phyloP scores from a whole-genome alignment of 1,284 basidiomycete species.

The Omphalotus olearius region DNA sequence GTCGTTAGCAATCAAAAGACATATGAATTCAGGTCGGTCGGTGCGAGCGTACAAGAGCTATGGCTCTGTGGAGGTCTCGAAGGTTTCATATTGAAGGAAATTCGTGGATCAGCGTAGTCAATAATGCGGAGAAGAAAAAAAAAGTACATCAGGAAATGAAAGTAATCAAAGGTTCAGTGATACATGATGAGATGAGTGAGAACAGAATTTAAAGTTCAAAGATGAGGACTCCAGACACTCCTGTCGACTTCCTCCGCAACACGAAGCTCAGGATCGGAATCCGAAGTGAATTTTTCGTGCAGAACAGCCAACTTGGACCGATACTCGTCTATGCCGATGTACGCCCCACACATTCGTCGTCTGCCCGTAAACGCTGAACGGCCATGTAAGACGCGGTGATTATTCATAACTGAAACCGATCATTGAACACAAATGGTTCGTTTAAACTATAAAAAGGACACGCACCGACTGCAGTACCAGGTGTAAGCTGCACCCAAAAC shows the following conservation, averaged over 20 bases:
- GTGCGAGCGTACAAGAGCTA: slow-evolving; percentile 89
- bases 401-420: slow-evolving; percentile 73
- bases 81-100: slow-evolving; percentile 71
- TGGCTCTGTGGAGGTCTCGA: slow-evolving; percentile 82
- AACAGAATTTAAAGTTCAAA: too few species aligned
- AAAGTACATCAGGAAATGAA: too few species aligned
- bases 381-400: slow-evolving; percentile 93
- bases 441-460: slow-evolving; percentile 15
- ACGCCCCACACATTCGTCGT: slow-evolving; percentile 93
- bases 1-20: slow-evolving; percentile 31
- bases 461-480: slow-evolving; percentile 84
- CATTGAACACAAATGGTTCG: not conserved
- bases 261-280: not conserved
- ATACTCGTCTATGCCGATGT: slow-evolving; percentile 90
- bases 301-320: slow-evolving; percentile 73
- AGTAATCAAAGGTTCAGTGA: too few species aligned
- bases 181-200: too few species aligned
- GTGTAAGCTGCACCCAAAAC: slow-evolving; percentile 86
- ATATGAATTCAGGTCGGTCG: slow-evolving; percentile 75
- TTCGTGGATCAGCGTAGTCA: too few species aligned
- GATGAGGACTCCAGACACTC: slow-evolving; percentile 1
- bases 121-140: too few species aligned
- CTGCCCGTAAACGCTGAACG: slow-evolving; percentile 86
- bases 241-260: not conserved
- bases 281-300: slow-evolving; percentile 43